A percentile compares a stretch with the other conserved stretches of the same genome.
Evolutionary conservation across 2,329 filamentous ascomycete genomes (phyloP).

Genomic region (Xylariales sp.): DNA sequence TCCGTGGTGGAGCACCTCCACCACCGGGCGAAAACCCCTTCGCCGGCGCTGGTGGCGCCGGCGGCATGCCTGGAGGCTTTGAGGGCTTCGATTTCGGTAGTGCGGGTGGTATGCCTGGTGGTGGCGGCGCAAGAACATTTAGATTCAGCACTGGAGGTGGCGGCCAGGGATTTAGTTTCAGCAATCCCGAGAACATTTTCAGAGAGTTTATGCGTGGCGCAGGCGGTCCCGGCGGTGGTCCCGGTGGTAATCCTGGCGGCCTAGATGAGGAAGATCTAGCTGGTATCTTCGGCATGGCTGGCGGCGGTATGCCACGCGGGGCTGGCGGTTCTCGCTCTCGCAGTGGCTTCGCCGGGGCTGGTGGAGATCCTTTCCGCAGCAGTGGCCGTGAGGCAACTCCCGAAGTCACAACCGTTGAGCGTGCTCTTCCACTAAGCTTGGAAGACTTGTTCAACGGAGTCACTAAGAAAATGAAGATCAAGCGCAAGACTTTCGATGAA

Average conservation of each 20-base stretch:
- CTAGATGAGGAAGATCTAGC: slow-evolving; percentile 39
- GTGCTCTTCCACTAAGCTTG: slow-evolving; percentile 71
- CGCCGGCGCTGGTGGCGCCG: slow-evolving; percentile 47
- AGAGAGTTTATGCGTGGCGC: slow-evolving; percentile 68
- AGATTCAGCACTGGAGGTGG: slow-evolving; percentile 58
- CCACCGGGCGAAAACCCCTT: slow-evolving; percentile 62
- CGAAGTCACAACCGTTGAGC: slow-evolving; percentile 88
- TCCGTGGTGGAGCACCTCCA: slow-evolving; percentile 70
- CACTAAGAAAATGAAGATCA: slow-evolving; percentile 97
- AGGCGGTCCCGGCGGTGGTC: slow-evolving; percentile 29
- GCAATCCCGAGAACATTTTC: slow-evolving; percentile 80
- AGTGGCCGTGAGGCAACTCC: slow-evolving; percentile 56
- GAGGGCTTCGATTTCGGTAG: slow-evolving; percentile 48
- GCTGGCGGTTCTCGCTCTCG: slow-evolving; percentile 23
- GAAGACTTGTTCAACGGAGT: slow-evolving; percentile 86
- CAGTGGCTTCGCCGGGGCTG: slow-evolving; percentile 20
- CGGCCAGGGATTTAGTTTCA: slow-evolving; percentile 72
- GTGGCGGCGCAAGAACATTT: slow-evolving; percentile 52
- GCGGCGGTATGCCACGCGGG: slow-evolving; percentile 38
- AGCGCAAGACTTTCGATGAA: slow-evolving; percentile 89
- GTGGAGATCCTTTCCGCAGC: slow-evolving; percentile 15
- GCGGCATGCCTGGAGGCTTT: slow-evolving; percentile 51
- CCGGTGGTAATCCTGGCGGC: no score
- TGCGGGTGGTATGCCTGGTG: slow-evolving; percentile 32
- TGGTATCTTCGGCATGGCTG: slow-evolving; percentile 37